Conservation (phyloP, 257 asterid species). For the Salvia hispanica region DNA sequence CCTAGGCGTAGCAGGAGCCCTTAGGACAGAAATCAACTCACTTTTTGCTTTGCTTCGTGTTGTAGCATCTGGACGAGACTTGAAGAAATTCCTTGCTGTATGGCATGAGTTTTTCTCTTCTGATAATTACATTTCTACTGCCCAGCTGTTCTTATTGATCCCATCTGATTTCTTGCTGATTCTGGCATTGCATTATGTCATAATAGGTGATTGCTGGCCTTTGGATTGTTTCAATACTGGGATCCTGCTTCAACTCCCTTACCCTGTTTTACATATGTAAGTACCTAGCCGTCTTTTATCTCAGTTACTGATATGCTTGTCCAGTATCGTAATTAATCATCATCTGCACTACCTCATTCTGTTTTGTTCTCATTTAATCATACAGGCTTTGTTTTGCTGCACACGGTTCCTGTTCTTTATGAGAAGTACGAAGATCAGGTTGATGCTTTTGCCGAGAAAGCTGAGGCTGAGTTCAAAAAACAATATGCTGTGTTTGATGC, state of each 20-base stretch:
- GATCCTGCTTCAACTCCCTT: conserved; percentile 70
- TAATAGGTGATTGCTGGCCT: conserved; percentile 70
- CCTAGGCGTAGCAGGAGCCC: conserved; percentile 69
- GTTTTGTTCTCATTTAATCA: background rate
- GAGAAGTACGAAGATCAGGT: conserved; percentile 82
- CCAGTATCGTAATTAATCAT: background rate
- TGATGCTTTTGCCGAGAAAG: conserved; percentile 88
- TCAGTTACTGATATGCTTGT: conserved; percentile 6
- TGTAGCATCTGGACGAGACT: conserved; percentile 79
- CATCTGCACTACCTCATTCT: conserved; percentile 15
- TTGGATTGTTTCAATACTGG: conserved; percentile 72
- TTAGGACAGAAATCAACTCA: conserved; percentile 73
- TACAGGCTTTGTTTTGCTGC: conserved; percentile 68
- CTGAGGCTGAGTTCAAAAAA: conserved; percentile 76
- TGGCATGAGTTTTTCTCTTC: conserved; percentile 7
- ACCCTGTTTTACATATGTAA: conserved; percentile 74
- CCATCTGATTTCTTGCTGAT: conserved; percentile 13
- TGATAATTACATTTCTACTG: too few relatives aligned
- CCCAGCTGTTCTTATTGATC: background rate
- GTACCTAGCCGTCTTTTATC: conserved; percentile 21
- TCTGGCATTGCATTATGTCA: conserved; percentile 6
- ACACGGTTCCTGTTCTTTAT: conserved; percentile 73
- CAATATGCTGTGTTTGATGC: conserved; percentile 71
- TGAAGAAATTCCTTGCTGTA: conserved; percentile 81
- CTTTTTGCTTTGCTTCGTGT: conserved; percentile 67